phyloP scores from a whole-genome alignment of 805 yeast genomes.

The Saccharomyces jurei region DNA sequence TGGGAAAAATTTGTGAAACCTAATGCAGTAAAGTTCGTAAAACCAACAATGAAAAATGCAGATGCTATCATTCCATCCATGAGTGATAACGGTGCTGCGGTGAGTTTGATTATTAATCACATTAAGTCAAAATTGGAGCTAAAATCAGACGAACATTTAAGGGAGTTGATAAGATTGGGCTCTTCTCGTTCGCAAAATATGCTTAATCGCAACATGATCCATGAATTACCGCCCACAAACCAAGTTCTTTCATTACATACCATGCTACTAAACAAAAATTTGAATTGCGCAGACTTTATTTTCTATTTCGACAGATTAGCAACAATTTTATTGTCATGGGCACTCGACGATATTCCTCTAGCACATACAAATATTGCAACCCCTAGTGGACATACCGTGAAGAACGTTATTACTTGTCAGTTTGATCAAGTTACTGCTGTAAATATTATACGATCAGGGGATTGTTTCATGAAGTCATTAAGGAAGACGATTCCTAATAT shows the following conservation, averaged over 20 bases:
- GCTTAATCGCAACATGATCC: constrained; percentile 15
- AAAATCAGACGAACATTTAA: constrained; percentile 63
- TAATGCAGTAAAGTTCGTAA: constrained; percentile 66
- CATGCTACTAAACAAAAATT: constrained; percentile 47
- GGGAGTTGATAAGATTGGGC: constrained; percentile 47
- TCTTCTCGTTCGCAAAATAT: constrained; percentile 10
- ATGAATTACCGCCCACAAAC: constrained; percentile 39
- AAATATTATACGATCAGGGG: constrained; percentile 83
- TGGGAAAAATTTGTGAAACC: constrained; percentile 93
- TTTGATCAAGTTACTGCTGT: constrained; percentile 57
- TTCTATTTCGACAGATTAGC: constrained; percentile 84
- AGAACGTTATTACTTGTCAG: constrained; percentile 23
- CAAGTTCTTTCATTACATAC: constrained; percentile 71
- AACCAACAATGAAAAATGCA: constrained; percentile 59
- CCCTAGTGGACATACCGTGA: constrained; percentile 31
- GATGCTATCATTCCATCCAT: constrained; percentile 90
- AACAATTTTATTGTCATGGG: constrained; percentile 56
- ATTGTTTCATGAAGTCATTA: constrained; percentile 76
- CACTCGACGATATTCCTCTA: constrained; percentile 47
- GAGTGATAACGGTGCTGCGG: constrained; percentile 72
- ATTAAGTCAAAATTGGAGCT: constrained; percentile 59
- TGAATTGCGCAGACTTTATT: constrained; percentile 68
- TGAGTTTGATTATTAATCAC: constrained; percentile 70
- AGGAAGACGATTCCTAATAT: constrained; percentile 71
- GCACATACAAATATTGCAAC: constrained; percentile 36